Conservation (phyloP, 1,139 yeast species). For the Hyphopichia burtonii region DNA sequence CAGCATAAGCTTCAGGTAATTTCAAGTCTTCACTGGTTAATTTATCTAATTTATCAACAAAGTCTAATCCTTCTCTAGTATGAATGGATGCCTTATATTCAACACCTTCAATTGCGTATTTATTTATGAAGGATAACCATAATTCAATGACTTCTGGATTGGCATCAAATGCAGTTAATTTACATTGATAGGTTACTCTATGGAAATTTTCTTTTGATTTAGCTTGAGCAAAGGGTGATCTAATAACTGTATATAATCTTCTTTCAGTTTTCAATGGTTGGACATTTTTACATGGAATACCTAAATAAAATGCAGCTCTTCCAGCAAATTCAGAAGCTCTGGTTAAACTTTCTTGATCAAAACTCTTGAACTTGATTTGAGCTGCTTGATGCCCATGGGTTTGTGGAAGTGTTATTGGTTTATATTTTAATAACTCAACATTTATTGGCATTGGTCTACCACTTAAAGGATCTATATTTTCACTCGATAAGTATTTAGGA, state of each 20-base stretch:
- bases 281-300: slow-evolving; percentile 66
- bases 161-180: slow-evolving; percentile 77
- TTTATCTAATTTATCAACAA: slow-evolving; percentile 31
- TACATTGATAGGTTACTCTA: slow-evolving; percentile 77
- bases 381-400: slow-evolving; percentile 74
- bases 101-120: slow-evolving; percentile 78
- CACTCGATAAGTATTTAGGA: slow-evolving; percentile 42
- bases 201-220: slow-evolving; percentile 93
- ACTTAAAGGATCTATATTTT: slow-evolving; percentile 22
- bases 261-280: slow-evolving; percentile 69
- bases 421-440: slow-evolving; percentile 78
- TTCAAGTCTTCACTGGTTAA: slow-evolving; percentile 24
- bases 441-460: slow-evolving; percentile 73
- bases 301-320: slow-evolving; percentile 86
- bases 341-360: slow-evolving; percentile 65
- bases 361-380: slow-evolving; percentile 70
- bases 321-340: slow-evolving; percentile 83
- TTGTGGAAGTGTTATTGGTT: slow-evolving; percentile 70
- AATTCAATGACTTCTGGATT: slow-evolving; percentile 82
- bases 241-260: slow-evolving; percentile 84
- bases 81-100: slow-evolving; percentile 75
- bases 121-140: slow-evolving; percentile 76
- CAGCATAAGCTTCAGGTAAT: slow-evolving; percentile 38
- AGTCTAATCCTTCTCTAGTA: slow-evolving; percentile 54
- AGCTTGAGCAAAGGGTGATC: slow-evolving; percentile 93